phyloP scores from a whole-genome alignment of 1,284 basidiomycete genomes.

The Cystobasidium pallidum region DNA sequence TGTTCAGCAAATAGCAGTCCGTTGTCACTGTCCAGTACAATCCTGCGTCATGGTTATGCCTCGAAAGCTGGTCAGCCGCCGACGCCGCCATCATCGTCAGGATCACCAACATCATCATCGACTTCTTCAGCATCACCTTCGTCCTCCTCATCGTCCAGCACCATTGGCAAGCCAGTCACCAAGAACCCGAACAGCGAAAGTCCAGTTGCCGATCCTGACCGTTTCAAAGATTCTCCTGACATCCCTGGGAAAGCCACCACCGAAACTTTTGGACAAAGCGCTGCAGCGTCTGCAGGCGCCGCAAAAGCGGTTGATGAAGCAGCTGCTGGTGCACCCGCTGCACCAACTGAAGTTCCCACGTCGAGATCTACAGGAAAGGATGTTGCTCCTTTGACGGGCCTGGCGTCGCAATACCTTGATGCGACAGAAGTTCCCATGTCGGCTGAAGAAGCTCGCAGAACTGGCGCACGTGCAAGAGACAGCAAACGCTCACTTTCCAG shows the following conservation, averaged over 20 bases:
- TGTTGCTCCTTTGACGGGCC: slow-evolving; percentile 31
- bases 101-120: slow-evolving; percentile 15
- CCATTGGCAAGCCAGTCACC: slow-evolving; percentile 18
- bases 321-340: background rate
- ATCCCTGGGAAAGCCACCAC: background rate
- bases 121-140: background rate
- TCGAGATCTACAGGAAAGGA: slow-evolving; percentile 6
- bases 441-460: slow-evolving; percentile 46
- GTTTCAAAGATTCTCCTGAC: slow-evolving; percentile 16
- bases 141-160: slow-evolving; percentile 15
- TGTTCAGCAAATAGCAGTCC: background rate
- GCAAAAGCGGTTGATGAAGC: background rate
- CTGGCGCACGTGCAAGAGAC: slow-evolving; percentile 55
- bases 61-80: background rate
- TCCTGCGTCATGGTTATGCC: slow-evolving; percentile 10
- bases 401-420: slow-evolving; percentile 52
- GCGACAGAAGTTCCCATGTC: slow-evolving; percentile 50
- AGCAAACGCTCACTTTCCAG: slow-evolving; percentile 55
- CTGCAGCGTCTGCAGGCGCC: background rate
- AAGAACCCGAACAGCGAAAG: slow-evolving; percentile 18
- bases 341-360: background rate
- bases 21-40: slow-evolving; percentile 1
- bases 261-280: slow-evolving; percentile 11
- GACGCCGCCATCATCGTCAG: slow-evolving; percentile 1
- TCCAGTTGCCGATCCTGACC: slow-evolving; percentile 20